Percentiles rank a stretch among this genome's conserved stretches.
Conservation (phyloP, 257 asterid genomes). For the Solanum gracilifrons region DNA sequence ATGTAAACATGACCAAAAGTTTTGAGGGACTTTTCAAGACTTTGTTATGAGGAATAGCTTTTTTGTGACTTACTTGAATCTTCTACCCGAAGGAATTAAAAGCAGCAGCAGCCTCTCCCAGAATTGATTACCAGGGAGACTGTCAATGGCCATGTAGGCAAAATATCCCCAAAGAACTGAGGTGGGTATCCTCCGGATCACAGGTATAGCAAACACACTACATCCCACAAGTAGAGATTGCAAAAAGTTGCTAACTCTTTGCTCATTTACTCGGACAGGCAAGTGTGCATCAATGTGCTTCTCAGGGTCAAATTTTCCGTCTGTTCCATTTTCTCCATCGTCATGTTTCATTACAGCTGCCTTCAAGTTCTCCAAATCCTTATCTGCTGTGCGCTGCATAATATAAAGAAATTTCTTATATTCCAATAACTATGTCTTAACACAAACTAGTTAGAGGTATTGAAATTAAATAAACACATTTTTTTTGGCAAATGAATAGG, state of each 20-base stretch:
- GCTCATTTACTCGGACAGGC: constrained; percentile 95
- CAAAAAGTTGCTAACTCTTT: constrained; percentile 77
- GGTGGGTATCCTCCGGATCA: constrained; percentile 74
- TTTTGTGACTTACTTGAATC: constrained; percentile 62
- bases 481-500: not conserved
- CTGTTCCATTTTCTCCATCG: constrained; percentile 19
- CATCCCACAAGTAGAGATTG: constrained; percentile 81
- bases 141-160: constrained; percentile 96
- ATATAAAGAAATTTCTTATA: not conserved
- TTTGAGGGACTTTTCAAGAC: not conserved
- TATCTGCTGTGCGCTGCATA: constrained; percentile 48
- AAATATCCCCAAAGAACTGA: constrained; percentile 97
- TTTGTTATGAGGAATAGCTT: not conserved
- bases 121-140: constrained; percentile 91
- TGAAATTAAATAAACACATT: not conserved
- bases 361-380: constrained; percentile 63
- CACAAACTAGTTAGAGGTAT: not conserved
- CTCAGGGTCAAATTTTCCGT: constrained; percentile 50
- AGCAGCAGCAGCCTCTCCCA: constrained; percentile 86
- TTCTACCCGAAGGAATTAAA: constrained; percentile 70
- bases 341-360: constrained; percentile 70
- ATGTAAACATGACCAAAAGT: not conserved
- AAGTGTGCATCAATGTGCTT: constrained; percentile 70
- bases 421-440: not conserved
- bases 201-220: constrained; percentile 55